A percentile compares a stretch with the other conserved stretches of the same genome.
These are phyloP conservation scores for Lentinula aciculospora DNA, from an alignment of 768 basidiomycete species.

Conservation along the genomic window DNA sequence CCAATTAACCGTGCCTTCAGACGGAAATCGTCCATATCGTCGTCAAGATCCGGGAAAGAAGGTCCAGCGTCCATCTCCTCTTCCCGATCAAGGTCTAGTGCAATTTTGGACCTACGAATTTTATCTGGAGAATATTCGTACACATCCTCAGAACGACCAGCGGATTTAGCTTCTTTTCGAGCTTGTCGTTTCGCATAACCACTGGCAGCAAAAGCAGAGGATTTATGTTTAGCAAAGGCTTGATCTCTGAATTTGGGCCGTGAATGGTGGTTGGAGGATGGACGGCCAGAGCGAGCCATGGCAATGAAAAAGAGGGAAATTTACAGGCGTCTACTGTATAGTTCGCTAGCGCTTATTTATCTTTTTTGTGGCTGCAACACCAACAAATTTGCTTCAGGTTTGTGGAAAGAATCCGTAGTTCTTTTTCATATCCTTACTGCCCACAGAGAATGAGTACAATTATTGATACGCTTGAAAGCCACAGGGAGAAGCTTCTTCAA, in stretches of 20 bases:
- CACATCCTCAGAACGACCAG: slow-evolving; percentile 39
- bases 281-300: neutral
- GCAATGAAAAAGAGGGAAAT: neutral
- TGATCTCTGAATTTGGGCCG: neutral
- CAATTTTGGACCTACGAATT: slow-evolving; percentile 46
- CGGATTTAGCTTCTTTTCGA: slow-evolving; percentile 34
- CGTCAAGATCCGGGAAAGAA: slow-evolving; percentile 32
- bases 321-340: neutral
- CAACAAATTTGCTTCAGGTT: no score
- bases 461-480: no score
- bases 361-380: no score
- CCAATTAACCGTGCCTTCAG: slow-evolving; percentile 38
- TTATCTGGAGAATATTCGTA: slow-evolving; percentile 58
- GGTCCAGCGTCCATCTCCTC: slow-evolving; percentile 39
- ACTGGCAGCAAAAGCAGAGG: slow-evolving; percentile 21
- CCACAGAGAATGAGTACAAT: no score
- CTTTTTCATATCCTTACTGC: no score
- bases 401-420: no score
- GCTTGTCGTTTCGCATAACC: slow-evolving; percentile 50
- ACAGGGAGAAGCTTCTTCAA: no score
- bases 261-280: neutral
- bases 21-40: slow-evolving; percentile 30
- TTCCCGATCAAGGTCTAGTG: slow-evolving; percentile 50
- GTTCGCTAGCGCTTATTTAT: neutral
- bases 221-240: neutral